phyloP scores from a whole-genome alignment of 768 basidiomycete species.

The Tricholoma flavovirens region DNA sequence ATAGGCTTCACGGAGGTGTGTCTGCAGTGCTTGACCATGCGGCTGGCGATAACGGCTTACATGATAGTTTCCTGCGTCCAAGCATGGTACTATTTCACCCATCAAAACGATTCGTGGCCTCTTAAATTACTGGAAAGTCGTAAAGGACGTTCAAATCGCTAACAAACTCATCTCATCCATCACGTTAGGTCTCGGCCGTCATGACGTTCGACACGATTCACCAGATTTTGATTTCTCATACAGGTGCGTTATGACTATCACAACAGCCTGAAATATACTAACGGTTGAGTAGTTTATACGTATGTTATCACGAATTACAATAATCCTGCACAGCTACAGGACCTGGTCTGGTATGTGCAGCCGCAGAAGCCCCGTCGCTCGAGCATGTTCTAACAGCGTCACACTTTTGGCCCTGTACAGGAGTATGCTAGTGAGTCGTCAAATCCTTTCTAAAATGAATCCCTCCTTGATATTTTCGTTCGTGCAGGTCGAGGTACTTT shows the following conservation, averaged over 20 bases:
- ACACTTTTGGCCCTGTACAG: conserved; percentile 12
- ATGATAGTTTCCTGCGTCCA: conserved; percentile 48
- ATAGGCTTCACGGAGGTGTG: conserved; percentile 48
- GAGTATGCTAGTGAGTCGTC: conserved; percentile 31
- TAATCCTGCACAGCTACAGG: conserved; percentile 19
- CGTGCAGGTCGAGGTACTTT: conserved; percentile 40
- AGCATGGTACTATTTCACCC: conserved; percentile 48
- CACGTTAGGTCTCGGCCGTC: conserved; percentile 39
- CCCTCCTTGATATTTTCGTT: not conserved
- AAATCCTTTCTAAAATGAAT: not conserved
- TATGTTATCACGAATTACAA: conserved; percentile 42
- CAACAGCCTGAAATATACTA: not conserved
- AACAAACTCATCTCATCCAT: not conserved
- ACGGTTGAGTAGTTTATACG: conserved; percentile 34
- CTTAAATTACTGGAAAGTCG: conserved; percentile 39
- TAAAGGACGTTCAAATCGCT: not conserved
- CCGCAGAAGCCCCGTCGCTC: not conserved
- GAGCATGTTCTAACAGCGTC: not conserved
- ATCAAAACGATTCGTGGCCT: conserved; percentile 46
- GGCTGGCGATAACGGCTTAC: not conserved
- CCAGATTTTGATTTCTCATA: conserved; percentile 49
- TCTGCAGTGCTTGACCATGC: not conserved
- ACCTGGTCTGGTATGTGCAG: conserved; percentile 36
- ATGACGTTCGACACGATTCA: conserved; percentile 48
- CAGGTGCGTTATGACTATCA: conserved; percentile 25